Percentiles rank a stretch among this genome's conserved stretches.
Evolutionary conservation across 2,329 filamentous ascomycete species (phyloP).

Genomic region (Scytalidium lignicola): DNA sequence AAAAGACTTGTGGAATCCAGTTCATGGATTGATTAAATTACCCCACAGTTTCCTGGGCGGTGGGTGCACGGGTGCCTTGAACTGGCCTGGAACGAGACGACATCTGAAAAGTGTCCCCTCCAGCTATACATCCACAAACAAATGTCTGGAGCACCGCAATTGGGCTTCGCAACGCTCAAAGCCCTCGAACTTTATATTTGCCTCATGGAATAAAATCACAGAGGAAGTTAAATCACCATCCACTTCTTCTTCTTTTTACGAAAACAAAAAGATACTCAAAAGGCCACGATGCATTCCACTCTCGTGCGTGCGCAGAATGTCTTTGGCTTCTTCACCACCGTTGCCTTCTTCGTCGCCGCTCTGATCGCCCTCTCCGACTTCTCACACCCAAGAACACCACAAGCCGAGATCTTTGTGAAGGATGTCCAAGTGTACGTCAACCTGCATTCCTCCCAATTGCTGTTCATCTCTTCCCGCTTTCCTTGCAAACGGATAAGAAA

Average conservation of each 20-base stretch:
- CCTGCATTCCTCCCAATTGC: too few species aligned
- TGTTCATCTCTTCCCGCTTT: background rate
- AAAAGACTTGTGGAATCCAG: too few species aligned
- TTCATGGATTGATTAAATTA: too few species aligned
- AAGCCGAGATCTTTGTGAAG: conserved; percentile 57
- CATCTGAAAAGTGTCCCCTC: background rate
- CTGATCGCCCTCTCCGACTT: conserved; percentile 80
- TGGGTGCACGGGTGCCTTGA: background rate
- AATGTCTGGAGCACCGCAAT: background rate
- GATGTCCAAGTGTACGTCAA: conserved; percentile 82
- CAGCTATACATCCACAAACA: background rate
- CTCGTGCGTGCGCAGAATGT: conserved; percentile 82
- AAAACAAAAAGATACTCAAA: background rate
- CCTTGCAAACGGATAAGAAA: background rate
- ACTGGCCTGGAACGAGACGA: background rate
- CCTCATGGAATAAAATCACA: background rate
- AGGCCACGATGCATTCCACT: conserved; percentile 70
- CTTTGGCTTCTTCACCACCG: conserved; percentile 97
- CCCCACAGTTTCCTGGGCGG: background rate
- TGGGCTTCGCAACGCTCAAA: background rate
- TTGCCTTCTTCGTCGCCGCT: conserved; percentile 74
- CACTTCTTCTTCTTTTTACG: background rate
- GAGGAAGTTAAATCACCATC: background rate
- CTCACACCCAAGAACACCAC: conserved; percentile 62
- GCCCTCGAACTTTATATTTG: background rate